Evolutionary conservation across 768 basidiomycete species (phyloP), one percentile per base, ranked within the genome.

Genomic region (Trametes meyenii): DNA sequence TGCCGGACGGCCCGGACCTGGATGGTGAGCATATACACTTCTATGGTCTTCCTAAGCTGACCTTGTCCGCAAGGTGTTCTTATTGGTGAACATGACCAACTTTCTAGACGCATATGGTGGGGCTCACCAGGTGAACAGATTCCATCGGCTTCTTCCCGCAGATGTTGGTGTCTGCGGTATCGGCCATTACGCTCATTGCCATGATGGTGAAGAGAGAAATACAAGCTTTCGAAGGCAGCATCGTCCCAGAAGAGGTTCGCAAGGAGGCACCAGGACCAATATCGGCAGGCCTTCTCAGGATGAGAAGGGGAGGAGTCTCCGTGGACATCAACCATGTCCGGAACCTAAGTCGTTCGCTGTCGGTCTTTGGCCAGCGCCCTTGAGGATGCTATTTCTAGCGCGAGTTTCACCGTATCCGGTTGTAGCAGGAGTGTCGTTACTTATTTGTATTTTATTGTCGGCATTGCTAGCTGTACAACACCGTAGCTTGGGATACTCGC

Each of bases 111-210:
- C 17, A 21, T 11, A 21, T 16, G 5, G 2, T 13, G 16, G 36
- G 17, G 33, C 54, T 60, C 33, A 55, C 55, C 44, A 23, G 5
- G 24, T 17, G 14, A n/a, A 42, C 61, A 84, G 83, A 85, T 65
- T 73, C 73, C 46, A 83, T 86, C 49, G 85, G 83, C 1, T 83
- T 79, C 69, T 85, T 86, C 67, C 83, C 84, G 5, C 84, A 86
- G 67, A 84, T 85, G 81, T 72, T 83, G 24, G 70, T 81, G 29
- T 69, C 75, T n/a, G 74, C 76, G 8, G 68, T 77, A 1, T 79
- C 78, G 11, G 73, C 74, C 16, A 70, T 82, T 29, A 55, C 69
- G n/a, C 72, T 85, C 1, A 71, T 84, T 26, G 69, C 79, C 35
- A 75, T 77, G 14, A 60, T 82, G 23, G 74, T 77, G 14, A 71